phyloP scores from a whole-genome alignment of 1,139 yeast species.

The Suhomyces panamericanus region DNA sequence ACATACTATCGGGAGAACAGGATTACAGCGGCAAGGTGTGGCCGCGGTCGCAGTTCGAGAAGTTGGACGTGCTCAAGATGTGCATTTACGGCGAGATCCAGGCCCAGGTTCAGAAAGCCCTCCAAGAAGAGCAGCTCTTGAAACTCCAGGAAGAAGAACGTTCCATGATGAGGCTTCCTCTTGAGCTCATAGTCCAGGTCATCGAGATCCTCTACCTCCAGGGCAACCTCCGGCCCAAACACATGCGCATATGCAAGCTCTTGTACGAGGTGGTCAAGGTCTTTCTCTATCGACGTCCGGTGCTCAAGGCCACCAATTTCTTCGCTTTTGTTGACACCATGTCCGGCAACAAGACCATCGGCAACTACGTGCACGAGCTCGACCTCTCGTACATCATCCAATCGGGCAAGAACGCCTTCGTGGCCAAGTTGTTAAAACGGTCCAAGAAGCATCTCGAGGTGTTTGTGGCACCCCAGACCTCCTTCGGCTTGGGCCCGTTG shows the following conservation, averaged over 20 bases:
- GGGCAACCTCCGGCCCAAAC: slow-evolving; percentile 47
- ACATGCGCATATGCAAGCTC: slow-evolving; percentile 58
- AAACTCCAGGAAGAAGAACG: slow-evolving; percentile 18
- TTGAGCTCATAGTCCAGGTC: slow-evolving; percentile 59
- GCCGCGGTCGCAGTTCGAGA: slow-evolving; percentile 49
- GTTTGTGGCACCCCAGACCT: slow-evolving; percentile 91
- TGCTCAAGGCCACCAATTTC: slow-evolving; percentile 66
- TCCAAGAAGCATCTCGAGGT: slow-evolving; percentile 62
- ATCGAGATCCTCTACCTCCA: slow-evolving; percentile 40
- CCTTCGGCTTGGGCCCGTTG: slow-evolving; percentile 89
- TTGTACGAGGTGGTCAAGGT: slow-evolving; percentile 65
- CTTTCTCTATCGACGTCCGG: slow-evolving; percentile 62
- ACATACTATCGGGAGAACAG: slow-evolving; percentile 33
- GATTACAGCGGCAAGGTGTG: slow-evolving; percentile 31
- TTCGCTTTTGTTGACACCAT: slow-evolving; percentile 71
- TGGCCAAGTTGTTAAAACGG: slow-evolving; percentile 76
- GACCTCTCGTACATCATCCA: slow-evolving; percentile 82
- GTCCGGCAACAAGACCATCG: slow-evolving; percentile 42
- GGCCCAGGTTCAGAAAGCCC: slow-evolving; percentile 16
- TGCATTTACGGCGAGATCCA: slow-evolving; percentile 26
- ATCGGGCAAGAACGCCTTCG: slow-evolving; percentile 89
- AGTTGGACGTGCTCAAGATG: slow-evolving; percentile 44
- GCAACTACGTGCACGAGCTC: slow-evolving; percentile 50
- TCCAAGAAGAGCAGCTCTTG: slow-evolving; percentile 19
- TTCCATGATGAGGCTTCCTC: slow-evolving; percentile 44